Conservation (phyloP, 2,329 filamentous ascomycete genomes). For the Hansfordia pulvinata region DNA sequence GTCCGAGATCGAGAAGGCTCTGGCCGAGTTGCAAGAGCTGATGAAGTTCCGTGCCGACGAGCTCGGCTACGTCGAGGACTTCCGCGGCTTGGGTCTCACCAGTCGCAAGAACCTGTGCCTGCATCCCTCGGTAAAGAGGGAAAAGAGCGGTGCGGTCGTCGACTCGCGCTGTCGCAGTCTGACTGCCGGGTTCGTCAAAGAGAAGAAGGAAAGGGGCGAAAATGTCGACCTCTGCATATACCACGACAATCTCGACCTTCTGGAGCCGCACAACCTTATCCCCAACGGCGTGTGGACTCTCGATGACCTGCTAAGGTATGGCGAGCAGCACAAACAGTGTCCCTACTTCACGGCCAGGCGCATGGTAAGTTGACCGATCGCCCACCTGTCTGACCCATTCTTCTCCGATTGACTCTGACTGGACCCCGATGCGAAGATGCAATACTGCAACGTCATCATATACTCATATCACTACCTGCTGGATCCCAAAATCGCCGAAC, state of each 20-base stretch:
- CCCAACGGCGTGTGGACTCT: conserved; percentile 94
- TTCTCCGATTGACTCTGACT: conserved; percentile 1
- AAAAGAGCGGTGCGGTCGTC: conserved; percentile 89
- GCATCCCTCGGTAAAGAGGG: conserved; percentile 87
- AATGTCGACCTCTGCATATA: conserved; percentile 91
- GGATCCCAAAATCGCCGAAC: conserved; percentile 93
- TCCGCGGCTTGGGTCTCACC: conserved; percentile 79
- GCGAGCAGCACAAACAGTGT: conserved; percentile 91
- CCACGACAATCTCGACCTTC: conserved; percentile 91
- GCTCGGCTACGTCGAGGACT: conserved; percentile 85
- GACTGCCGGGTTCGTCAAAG: conserved; percentile 92
- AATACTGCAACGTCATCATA: conserved; percentile 98
- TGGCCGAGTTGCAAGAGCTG: conserved; percentile 77
- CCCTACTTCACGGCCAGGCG: conserved; percentile 91
- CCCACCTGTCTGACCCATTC: background rate
- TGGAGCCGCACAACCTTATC: conserved; percentile 89
- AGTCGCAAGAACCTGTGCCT: conserved; percentile 96
- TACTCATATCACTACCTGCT: conserved; percentile 98
- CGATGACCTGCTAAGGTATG: conserved; percentile 76
- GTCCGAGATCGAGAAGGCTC: conserved; percentile 97
- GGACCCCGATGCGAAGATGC: conserved; percentile 49
- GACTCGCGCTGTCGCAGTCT: conserved; percentile 93
- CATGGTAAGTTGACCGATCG: conserved; percentile 71
- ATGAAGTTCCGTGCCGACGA: conserved; percentile 92
- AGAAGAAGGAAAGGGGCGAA: conserved; percentile 92